Conservation (phyloP, 768 basidiomycete species). For the Grammothele lineata region DNA sequence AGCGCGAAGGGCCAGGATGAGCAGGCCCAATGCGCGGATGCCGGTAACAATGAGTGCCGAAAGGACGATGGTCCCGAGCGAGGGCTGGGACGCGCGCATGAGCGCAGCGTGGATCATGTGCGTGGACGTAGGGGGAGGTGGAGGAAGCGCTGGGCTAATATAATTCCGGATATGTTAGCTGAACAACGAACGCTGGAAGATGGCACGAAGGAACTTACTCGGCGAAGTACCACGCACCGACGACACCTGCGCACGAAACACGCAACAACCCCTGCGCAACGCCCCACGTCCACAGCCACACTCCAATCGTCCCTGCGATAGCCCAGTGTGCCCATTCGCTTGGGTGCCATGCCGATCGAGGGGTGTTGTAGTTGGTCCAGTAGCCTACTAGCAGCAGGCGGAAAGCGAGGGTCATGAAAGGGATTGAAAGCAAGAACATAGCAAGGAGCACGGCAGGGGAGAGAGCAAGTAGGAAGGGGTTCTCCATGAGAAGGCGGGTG, state of each 20-base stretch:
- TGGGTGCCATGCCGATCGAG: conserved; percentile 47
- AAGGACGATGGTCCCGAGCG: conserved; percentile 74
- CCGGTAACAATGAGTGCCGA: conserved; percentile 73
- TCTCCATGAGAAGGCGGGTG: conserved; percentile 62
- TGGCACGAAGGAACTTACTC: conserved; percentile 36
- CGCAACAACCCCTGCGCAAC: conserved; percentile 77
- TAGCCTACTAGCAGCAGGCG: conserved; percentile 73
- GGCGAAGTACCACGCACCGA: conserved; percentile 90
- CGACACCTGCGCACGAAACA: conserved; percentile 73
- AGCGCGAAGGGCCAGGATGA: conserved; percentile 47
- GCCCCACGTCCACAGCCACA: conserved; percentile 75
- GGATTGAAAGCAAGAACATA: conserved; percentile 67
- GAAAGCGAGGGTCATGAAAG: conserved; percentile 75
- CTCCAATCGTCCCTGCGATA: conserved; percentile 43
- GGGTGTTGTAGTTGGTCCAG: conserved; percentile 35
- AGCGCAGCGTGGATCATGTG: conserved; percentile 76
- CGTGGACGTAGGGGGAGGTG: conserved; percentile 50
- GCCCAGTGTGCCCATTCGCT: conserved; percentile 74
- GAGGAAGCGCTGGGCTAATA: conserved; percentile 26
- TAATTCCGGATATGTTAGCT: no score
- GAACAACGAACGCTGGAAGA: background rate
- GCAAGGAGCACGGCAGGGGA: conserved; percentile 70
- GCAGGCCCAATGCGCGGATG: conserved; percentile 53
- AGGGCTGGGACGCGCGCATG: conserved; percentile 74
- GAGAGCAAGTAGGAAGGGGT: conserved; percentile 72